Conservation (phyloP, 257 asterid species). For the Solanum etuberosum region DNA sequence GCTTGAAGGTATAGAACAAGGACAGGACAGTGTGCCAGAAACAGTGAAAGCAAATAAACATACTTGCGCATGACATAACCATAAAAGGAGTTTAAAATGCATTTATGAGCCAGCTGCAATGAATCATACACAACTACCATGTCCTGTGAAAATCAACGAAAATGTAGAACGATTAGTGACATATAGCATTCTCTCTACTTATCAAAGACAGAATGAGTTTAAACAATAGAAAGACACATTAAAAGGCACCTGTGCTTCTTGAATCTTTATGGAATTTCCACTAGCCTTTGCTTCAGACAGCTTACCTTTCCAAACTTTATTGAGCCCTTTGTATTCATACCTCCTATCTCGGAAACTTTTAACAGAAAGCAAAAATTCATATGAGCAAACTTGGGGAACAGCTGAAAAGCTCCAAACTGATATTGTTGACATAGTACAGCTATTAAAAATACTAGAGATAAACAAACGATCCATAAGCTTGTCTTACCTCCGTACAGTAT, state of each 20-base stretch:
- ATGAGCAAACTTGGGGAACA: neutral
- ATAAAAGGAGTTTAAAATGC: conserved; percentile 95
- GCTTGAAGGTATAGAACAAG: neutral
- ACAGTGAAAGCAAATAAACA: conserved; percentile 12
- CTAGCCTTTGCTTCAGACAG: conserved; percentile 88
- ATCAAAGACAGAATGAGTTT: neutral
- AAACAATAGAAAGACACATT: neutral
- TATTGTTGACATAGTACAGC: neutral
- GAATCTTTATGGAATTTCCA: conserved; percentile 84
- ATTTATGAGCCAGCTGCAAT: conserved; percentile 95
- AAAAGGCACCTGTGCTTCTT: conserved; percentile 79
- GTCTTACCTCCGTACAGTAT: conserved; percentile 90
- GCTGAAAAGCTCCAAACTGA: neutral
- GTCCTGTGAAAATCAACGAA: conserved; percentile 48
- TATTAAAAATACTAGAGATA: neutral
- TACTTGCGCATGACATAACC: conserved; percentile 99
- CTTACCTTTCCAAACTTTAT: conserved; percentile 96
- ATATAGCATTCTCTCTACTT: conserved; percentile 1
- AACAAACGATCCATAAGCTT: neutral
- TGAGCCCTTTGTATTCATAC: conserved; percentile 91
- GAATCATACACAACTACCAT: conserved; percentile 93
- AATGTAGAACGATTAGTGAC: conserved; percentile 5
- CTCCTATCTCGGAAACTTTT: conserved; percentile 96
- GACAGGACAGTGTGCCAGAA: neutral
- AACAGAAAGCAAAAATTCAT: neutral